A percentile compares a stretch with the other conserved stretches of the same genome.
phyloP scores from a whole-genome alignment of 2,329 filamentous ascomycete species.

The Podosphaera fusca region DNA sequence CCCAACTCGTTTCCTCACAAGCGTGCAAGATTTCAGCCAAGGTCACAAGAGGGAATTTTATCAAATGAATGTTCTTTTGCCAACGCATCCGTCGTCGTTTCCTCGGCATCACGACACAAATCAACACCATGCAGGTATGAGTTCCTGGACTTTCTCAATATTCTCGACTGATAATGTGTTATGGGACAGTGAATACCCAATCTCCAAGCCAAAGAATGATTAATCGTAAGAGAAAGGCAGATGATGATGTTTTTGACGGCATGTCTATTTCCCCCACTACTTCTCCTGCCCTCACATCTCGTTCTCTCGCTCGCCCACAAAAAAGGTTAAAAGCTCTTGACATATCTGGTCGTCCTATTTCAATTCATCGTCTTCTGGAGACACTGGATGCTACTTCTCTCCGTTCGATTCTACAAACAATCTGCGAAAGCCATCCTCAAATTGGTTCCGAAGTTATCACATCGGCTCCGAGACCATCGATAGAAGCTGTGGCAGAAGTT shows the following conservation, averaged over 20 bases:
- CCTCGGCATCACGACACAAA: constrained; percentile 30
- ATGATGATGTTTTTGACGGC: constrained; percentile 53
- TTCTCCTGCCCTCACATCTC: constrained; percentile 52
- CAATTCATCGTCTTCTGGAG: constrained; percentile 64
- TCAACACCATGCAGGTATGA: constrained; percentile 28
- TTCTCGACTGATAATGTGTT: constrained; percentile 13
- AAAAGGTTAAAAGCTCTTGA: constrained; percentile 45
- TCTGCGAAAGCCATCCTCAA: constrained; percentile 74
- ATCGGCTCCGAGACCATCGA: constrained; percentile 68
- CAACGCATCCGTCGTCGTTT: constrained; percentile 31
- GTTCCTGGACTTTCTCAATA: constrained; percentile 19
- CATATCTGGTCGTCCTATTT: constrained; percentile 39
- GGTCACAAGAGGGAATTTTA: neutral
- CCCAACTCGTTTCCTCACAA: too few species aligned
- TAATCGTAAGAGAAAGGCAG: constrained; percentile 48
- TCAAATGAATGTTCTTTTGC: constrained; percentile 38
- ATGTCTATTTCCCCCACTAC: constrained; percentile 76
- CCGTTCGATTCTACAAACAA: constrained; percentile 63
- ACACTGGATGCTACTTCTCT: constrained; percentile 73
- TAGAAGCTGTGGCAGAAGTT: constrained; percentile 57
- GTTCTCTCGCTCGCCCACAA: constrained; percentile 40
- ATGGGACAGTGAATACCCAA: constrained; percentile 23
- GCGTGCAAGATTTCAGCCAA: too few species aligned
- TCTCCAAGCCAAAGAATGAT: constrained; percentile 22
- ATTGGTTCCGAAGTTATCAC: constrained; percentile 67